phyloP scores from a whole-genome alignment of 306 rosid species.

The Fragaria iinumae region DNA sequence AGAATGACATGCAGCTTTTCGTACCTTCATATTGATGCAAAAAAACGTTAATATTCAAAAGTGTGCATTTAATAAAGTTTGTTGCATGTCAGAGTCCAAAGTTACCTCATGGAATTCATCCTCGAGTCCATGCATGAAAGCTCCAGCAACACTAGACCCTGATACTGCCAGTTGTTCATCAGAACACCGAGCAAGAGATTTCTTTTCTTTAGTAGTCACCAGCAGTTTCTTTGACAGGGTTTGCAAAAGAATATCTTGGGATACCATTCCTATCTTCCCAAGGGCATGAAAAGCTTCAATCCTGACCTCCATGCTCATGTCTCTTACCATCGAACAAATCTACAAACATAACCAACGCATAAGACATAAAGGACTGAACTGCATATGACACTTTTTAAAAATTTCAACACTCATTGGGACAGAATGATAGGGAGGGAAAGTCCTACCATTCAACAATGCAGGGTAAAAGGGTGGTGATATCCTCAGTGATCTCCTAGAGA shows the following conservation, averaged over 20 bases:
- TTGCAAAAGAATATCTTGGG: constrained; percentile 79
- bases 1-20: constrained; percentile 69
- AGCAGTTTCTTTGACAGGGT: constrained; percentile 70
- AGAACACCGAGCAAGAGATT: constrained; percentile 33
- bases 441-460: constrained; percentile 32
- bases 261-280: constrained; percentile 53
- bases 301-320: constrained; percentile 82
- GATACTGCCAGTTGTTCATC: constrained; percentile 45
- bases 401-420: constrained; percentile 22
- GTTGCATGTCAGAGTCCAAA: neutral
- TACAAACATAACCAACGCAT: constrained; percentile 38
- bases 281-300: constrained; percentile 66
- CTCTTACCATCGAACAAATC: constrained; percentile 86
- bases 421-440: constrained; percentile 22
- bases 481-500: constrained; percentile 29
- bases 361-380: constrained; percentile 21
- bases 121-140: constrained; percentile 86
- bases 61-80: neutral
- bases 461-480: constrained; percentile 14
- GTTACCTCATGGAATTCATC: constrained; percentile 90
- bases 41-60: constrained; percentile 14
- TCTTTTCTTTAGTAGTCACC: constrained; percentile 42
- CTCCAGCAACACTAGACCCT: constrained; percentile 68
- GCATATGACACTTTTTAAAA: constrained; percentile 6
- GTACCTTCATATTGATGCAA: constrained; percentile 56